These are phyloP conservation scores for Auricularia sp. DNA, from an alignment of 768 basidiomycete species.

Conservation along the genomic window DNA sequence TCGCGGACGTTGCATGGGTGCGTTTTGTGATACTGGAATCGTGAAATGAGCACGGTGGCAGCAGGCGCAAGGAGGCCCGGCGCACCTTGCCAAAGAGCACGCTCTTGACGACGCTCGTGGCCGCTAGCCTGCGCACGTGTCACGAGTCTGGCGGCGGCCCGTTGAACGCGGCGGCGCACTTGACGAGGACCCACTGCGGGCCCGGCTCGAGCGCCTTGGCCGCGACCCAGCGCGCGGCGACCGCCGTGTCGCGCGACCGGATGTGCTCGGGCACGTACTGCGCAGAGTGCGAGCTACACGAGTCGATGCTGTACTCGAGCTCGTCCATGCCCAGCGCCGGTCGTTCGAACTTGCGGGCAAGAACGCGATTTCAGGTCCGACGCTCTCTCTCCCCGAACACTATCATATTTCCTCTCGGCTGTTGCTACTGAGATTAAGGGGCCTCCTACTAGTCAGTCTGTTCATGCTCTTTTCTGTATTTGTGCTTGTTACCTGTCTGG, in stretches of 20 bases:
- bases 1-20: neutral
- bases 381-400: neutral
- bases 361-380: neutral
- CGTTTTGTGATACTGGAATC: neutral
- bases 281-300: neutral
- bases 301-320: neutral
- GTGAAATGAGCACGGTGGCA: neutral
- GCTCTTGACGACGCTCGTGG: neutral
- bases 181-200: neutral
- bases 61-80: neutral
- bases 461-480: too few species aligned
- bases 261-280: neutral
- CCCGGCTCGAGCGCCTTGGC: neutral
- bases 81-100: neutral
- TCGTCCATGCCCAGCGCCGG: neutral
- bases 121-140: neutral
- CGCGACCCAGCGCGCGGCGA: neutral
- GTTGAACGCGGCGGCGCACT: neutral
- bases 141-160: neutral
- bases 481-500: too few species aligned
- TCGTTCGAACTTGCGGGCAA: neutral
- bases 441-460: too few species aligned
- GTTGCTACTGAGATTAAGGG: too few species aligned
- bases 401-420: too few species aligned
- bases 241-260: neutral